These are phyloP conservation scores for Aquilaria agallochum DNA, from an alignment of 441 rosid species.

Conservation along the genomic window DNA sequence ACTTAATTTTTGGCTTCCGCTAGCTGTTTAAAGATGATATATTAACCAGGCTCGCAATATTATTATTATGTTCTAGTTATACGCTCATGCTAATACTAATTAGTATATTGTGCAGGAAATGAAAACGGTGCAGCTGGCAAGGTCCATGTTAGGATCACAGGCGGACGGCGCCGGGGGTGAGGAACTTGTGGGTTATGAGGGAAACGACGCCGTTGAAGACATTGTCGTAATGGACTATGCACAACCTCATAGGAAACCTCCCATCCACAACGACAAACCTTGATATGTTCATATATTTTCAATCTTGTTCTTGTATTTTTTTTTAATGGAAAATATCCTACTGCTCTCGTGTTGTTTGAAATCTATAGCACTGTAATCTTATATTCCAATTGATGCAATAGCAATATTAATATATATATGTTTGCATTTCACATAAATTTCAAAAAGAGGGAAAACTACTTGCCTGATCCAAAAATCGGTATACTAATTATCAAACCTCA, in stretches of 20 bases:
- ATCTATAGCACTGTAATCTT: too few relatives aligned
- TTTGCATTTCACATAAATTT: too few relatives aligned
- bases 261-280: conserved; percentile 74
- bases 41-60: neutral
- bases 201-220: conserved; percentile 32
- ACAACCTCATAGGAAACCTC: conserved; percentile 86
- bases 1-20: too few relatives aligned
- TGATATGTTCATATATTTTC: conserved; percentile 9
- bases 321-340: neutral
- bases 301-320: neutral
- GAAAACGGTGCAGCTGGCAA: conserved; percentile 10
- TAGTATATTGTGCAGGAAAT: conserved; percentile 16
- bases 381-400: too few relatives aligned
- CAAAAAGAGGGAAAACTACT: too few relatives aligned
- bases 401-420: too few relatives aligned
- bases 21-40: too few relatives aligned
- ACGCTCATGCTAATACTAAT: neutral
- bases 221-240: conserved; percentile 76
- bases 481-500: too few relatives aligned
- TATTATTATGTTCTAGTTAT: conserved; percentile 10
- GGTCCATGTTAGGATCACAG: conserved; percentile 22
- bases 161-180: conserved; percentile 1
- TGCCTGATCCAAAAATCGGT: too few relatives aligned
- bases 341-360: too few relatives aligned
- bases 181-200: conserved; percentile 28